phyloP scores from a whole-genome alignment of 2,329 filamentous ascomycete genomes.

The Cladosporium austrohemisphaericum region DNA sequence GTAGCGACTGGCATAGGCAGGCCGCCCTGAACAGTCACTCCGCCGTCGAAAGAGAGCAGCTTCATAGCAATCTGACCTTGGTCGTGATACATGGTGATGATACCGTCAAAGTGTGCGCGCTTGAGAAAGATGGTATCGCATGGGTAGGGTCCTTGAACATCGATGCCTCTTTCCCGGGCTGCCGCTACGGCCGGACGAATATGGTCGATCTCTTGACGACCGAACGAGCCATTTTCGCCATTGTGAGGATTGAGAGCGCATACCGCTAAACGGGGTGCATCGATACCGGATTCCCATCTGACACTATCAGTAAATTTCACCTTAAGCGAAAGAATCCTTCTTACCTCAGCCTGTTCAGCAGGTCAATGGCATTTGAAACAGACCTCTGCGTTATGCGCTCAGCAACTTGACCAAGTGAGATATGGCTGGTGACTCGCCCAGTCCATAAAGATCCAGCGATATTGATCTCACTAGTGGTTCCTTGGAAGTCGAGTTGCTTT shows the following conservation, averaged over 20 bases:
- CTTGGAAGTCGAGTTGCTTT: conserved; percentile 14
- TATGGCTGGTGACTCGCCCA: conserved; percentile 18
- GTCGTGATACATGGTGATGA: conserved; percentile 20
- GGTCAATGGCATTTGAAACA: conserved; percentile 16
- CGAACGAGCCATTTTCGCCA: conserved; percentile 18
- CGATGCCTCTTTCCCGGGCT: conserved; percentile 14
- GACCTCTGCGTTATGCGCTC: conserved; percentile 11
- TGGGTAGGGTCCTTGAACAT: conserved; percentile 17
- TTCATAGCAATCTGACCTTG: conserved; percentile 20
- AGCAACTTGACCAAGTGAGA: conserved; percentile 15
- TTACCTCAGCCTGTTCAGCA: conserved; percentile 16
- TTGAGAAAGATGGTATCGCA: conserved; percentile 21
- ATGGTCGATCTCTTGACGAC: conserved; percentile 18
- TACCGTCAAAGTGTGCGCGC: conserved; percentile 16
- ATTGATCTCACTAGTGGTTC: conserved; percentile 20
- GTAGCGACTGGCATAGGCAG: conserved; percentile 17
- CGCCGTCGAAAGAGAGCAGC: conserved; percentile 17
- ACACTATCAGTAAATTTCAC: background rate
- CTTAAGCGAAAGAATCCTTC: background rate
- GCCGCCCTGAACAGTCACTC: conserved; percentile 19
- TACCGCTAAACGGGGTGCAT: conserved; percentile 15
- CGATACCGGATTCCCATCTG: conserved; percentile 18
- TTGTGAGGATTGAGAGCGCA: conserved; percentile 21
- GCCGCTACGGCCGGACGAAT: conserved; percentile 16
- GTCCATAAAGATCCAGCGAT: conserved; percentile 18